Conservation (phyloP, 306 rosid genomes). For the Echinosophora koreensis region DNA sequence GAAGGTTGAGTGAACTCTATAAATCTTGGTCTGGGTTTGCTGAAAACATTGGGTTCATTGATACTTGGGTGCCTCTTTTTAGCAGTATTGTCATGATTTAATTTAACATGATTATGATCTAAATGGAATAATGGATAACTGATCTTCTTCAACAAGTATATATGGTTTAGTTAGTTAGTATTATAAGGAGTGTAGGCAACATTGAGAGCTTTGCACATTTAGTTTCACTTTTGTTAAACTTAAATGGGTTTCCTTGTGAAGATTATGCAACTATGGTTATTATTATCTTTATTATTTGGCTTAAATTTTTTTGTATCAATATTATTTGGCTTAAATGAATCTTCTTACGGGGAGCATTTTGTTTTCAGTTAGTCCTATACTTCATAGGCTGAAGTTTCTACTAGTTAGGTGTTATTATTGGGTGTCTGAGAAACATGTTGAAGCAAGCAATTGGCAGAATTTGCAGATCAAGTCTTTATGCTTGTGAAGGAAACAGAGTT, state of each 20-base stretch:
- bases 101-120: neutral
- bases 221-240: neutral
- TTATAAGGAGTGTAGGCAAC: neutral
- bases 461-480: conserved; percentile 51
- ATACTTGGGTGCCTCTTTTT: neutral
- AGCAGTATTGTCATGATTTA: neutral
- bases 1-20: neutral
- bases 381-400: conserved; percentile 4
- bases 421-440: conserved; percentile 59
- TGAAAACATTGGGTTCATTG: no score
- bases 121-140: no score
- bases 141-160: neutral
- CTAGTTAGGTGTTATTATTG: conserved; percentile 19
- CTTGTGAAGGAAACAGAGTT: conserved; percentile 54
- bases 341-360: neutral
- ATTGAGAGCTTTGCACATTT: neutral
- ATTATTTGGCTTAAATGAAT: conserved; percentile 16
- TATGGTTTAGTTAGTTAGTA: no score
- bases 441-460: conserved; percentile 62
- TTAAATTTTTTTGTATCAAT: no score
- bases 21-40: neutral
- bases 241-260: neutral
- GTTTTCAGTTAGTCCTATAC: neutral
- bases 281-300: neutral
- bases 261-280: neutral